These are phyloP conservation scores for Pachyrhizus erosus DNA, from an alignment of 306 rosid species.

Conservation along the genomic window DNA sequence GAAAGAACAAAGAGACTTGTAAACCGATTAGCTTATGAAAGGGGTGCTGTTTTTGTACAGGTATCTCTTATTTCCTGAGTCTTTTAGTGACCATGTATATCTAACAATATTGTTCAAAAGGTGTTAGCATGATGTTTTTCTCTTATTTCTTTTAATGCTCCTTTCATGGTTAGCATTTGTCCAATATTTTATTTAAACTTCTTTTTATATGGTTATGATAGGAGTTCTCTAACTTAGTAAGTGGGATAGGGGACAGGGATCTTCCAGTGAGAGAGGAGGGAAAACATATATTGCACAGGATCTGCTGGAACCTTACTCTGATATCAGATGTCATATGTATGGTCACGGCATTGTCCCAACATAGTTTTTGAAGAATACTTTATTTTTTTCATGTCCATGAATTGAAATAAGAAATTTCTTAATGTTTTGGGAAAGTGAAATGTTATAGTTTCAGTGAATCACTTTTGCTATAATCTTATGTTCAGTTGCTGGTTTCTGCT, in stretches of 20 bases:
- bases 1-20: constrained; percentile 83
- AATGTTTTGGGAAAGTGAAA: neutral
- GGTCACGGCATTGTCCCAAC: neutral
- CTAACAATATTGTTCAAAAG: constrained; percentile 28
- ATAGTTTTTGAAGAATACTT: neutral
- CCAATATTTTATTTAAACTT: neutral
- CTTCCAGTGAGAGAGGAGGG: neutral
- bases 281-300: neutral
- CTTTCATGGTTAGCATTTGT: neutral
- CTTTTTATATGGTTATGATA: neutral
- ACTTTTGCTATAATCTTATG: neutral
- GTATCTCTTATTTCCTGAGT: constrained; percentile 48
- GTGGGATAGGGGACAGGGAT: constrained; percentile 23
- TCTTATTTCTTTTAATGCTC: neutral
- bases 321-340: neutral
- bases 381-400: neutral
- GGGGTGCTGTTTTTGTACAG: constrained; percentile 82
- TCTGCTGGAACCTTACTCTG: neutral
- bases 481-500: constrained; percentile 11
- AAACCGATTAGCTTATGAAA: constrained; percentile 83
- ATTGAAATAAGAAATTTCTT: neutral
- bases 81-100: constrained; percentile 10
- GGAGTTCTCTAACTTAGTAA: neutral
- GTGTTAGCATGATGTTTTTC: neutral
- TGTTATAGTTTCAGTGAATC: neutral